Evolutionary conservation across 768 basidiomycete genomes (phyloP).

Genomic region (Royoungia palumana): DNA sequence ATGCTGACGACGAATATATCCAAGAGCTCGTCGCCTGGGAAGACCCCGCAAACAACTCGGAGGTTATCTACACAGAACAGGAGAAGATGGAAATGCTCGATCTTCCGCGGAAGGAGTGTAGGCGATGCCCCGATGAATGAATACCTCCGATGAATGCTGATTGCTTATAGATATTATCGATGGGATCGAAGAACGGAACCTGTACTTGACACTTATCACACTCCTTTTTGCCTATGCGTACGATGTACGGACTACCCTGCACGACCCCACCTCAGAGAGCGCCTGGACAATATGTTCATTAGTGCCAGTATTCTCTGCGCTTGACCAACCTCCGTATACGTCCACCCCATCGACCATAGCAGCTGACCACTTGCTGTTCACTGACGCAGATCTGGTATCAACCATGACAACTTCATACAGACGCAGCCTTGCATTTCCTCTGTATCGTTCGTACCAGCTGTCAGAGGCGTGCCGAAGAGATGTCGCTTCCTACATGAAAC

Average conservation of each 20-base stretch:
- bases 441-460: conserved; percentile 75
- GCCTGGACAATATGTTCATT: conserved; percentile 80
- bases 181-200: conserved; percentile 48
- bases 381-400: conserved; percentile 44
- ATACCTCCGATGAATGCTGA: background rate
- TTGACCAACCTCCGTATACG: conserved; percentile 63
- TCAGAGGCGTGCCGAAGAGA: conserved; percentile 68
- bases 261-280: conserved; percentile 83
- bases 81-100: conserved; percentile 66
- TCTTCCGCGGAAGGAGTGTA: conserved; percentile 53
- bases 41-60: conserved; percentile 46
- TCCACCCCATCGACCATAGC: conserved; percentile 12
- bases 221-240: conserved; percentile 81
- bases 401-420: conserved; percentile 65
- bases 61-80: conserved; percentile 61
- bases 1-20: conserved; percentile 71
- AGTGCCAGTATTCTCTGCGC: conserved; percentile 76
- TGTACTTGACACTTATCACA: conserved; percentile 68
- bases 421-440: conserved; percentile 70
- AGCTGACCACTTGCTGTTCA: conserved; percentile 27
- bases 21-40: conserved; percentile 65
- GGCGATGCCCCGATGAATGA: conserved; percentile 11
- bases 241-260: conserved; percentile 72
- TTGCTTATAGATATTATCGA: conserved; percentile 57
- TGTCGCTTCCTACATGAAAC: conserved; percentile 51